Evolutionary conservation across 139 green algal species (phyloP).

Genomic region (Nannochloris sp.): DNA sequence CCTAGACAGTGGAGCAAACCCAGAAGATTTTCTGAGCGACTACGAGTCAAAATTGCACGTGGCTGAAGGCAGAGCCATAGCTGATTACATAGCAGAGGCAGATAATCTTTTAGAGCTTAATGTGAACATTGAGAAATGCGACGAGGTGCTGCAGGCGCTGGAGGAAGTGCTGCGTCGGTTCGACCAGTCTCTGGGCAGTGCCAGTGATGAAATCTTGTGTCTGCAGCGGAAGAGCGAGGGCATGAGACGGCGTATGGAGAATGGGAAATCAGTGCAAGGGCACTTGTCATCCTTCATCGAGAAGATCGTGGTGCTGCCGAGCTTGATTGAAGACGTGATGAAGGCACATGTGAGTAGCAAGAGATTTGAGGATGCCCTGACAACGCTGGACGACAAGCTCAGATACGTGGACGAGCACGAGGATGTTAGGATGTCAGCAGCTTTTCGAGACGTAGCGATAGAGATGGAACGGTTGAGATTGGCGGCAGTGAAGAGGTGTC

Average conservation of each 20-base stretch:
- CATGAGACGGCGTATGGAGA: constrained; percentile 82
- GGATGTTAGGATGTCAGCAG: constrained; percentile 21
- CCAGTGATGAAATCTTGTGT: constrained; percentile 66
- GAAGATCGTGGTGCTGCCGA: constrained; percentile 64
- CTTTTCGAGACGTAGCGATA: constrained; percentile 65
- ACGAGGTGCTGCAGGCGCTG: constrained; percentile 80
- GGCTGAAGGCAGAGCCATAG: constrained; percentile 85
- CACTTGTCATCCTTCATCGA: constrained; percentile 60
- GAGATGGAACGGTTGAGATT: constrained; percentile 82
- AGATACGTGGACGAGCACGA: constrained; percentile 45
- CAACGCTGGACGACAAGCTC: constrained; percentile 66
- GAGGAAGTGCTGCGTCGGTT: constrained; percentile 82
- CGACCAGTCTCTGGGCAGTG: constrained; percentile 67
- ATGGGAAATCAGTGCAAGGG: constrained; percentile 60
- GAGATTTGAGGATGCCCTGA: constrained; percentile 62
- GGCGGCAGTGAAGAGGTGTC: constrained; percentile 60
- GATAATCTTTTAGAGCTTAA: constrained; percentile 84
- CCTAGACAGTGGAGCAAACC: constrained; percentile 52
- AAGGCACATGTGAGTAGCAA: constrained; percentile 62
- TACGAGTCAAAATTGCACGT: constrained; percentile 73
- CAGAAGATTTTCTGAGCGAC: constrained; percentile 65
- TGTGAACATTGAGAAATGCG: constrained; percentile 76
- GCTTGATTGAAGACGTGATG: constrained; percentile 72
- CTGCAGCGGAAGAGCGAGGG: constrained; percentile 73
- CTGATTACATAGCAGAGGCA: constrained; percentile 89